Percentiles rank a stretch among this genome's conserved stretches.
These are phyloP conservation scores for Coemansia sp. DNA, from an alignment of 192 early-diverging fungal genomes.

Conservation along the genomic window DNA sequence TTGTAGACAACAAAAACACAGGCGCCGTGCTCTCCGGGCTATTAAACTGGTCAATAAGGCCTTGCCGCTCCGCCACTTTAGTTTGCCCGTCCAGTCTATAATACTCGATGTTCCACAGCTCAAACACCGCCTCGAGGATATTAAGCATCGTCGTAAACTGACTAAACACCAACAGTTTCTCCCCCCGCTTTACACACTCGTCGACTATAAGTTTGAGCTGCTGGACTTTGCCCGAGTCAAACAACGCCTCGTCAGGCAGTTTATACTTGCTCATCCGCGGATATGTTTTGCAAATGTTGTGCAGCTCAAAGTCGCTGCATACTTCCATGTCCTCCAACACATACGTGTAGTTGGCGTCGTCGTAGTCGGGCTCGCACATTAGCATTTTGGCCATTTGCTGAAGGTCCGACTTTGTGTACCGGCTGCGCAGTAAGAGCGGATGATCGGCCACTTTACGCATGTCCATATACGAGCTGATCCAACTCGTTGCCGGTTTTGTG, in stretches of 20 bases:
- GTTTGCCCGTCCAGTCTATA: constrained; percentile 66
- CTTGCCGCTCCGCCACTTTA: constrained; percentile 68
- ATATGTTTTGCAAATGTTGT: constrained; percentile 59
- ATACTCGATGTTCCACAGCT: constrained; percentile 36
- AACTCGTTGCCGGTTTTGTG: constrained; percentile 8
- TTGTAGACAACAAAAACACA: constrained; percentile 75
- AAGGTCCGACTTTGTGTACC: constrained; percentile 60
- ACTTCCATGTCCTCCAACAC: constrained; percentile 85
- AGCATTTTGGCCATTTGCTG: constrained; percentile 68
- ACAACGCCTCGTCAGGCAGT: constrained; percentile 58
- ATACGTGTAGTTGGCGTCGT: constrained; percentile 70
- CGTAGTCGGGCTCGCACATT: constrained; percentile 69
- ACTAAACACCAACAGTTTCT: constrained; percentile 75
- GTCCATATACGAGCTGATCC: constrained; percentile 72
- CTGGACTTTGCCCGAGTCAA: constrained; percentile 79
- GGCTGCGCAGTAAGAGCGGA: constrained; percentile 71
- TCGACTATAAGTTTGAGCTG: constrained; percentile 61
- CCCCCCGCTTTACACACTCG: constrained; percentile 21
- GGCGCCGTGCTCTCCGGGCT: constrained; percentile 43
- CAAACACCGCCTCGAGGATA: constrained; percentile 75
- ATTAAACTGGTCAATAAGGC: constrained; percentile 80
- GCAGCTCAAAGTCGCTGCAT: constrained; percentile 86
- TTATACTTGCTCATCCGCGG: constrained; percentile 42
- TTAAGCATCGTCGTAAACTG: constrained; percentile 85
- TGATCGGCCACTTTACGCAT: constrained; percentile 86